Evolutionary conservation across 768 basidiomycete genomes (phyloP), one percentile per base, ranked within the genome.

Genomic region (Boletus rufocinnamomeus): DNA sequence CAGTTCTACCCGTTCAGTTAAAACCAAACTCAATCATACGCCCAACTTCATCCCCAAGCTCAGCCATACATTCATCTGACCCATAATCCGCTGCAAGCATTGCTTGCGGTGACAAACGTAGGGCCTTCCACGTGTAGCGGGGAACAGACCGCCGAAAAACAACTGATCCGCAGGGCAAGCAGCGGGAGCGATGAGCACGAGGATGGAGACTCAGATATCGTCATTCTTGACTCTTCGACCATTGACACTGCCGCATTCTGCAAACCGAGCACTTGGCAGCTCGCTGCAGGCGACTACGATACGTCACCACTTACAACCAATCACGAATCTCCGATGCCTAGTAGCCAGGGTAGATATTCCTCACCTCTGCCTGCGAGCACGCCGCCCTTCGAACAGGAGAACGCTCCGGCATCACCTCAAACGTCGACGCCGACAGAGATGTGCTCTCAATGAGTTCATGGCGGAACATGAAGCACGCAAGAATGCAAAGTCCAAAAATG

Each of bases 151-250:
- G 10, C 9, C 23, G 37, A 58, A 50, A 52, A 17, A 5, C 40
- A 60, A 27, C 2, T 11, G 2, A 5, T 19, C 10, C 2, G 19
- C 1, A 17, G 9, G 6, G 34, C 3, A 27, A 52, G 52, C 64
- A 54, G 43, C 11, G 37, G 23, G 19, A 44, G 44, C 1, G 56
- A 56, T 23, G 56, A 50, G 8, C 41, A 49, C 19, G 58, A 63
- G 6, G 72, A 72, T 13, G 59, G 69, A 41, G 85, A 86, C 58
- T 83, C 83, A 32, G 84, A 85, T 7, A 76, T 87, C 25, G 73
- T 88, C 37, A 62, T 85, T 9, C 72, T 87, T 4, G 88, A 90
- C 69, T 90, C 90, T 70, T 88, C 89, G 66, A 86, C 87, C 62
- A 76, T 91, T 47, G 83, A 89, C 62, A 86, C 87, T 3, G 67